These are phyloP conservation scores for Chrysophaeum taylorii DNA, from an alignment of 352 stramenopile species.

Conservation along the genomic window DNA sequence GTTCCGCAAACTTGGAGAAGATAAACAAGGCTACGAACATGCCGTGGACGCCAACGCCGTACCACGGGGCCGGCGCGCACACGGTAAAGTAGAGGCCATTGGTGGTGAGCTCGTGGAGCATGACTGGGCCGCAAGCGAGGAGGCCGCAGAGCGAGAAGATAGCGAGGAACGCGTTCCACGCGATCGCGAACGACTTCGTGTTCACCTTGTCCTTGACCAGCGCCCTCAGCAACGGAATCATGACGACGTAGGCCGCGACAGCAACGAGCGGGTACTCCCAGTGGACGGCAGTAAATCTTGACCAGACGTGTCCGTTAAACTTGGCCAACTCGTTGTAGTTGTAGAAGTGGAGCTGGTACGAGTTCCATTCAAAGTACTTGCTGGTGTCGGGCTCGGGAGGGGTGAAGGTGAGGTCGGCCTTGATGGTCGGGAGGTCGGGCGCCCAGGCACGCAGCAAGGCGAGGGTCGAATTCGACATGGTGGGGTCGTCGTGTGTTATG, in stretches of 20 bases:
- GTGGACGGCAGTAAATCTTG: background rate
- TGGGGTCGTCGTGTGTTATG: no score
- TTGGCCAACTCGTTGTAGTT: background rate
- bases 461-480: no score
- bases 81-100: constrained; percentile 60
- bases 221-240: constrained; percentile 61
- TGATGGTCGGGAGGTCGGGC: no score
- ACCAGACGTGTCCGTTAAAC: constrained; percentile 10
- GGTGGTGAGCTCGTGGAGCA: constrained; percentile 62
- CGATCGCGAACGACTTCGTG: constrained; percentile 49
- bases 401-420: no score
- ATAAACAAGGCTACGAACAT: constrained; percentile 31
- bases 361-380: no score
- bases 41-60: constrained; percentile 16
- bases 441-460: no score
- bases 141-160: constrained; percentile 65
- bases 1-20: constrained; percentile 15
- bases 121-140: constrained; percentile 57
- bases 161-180: constrained; percentile 63
- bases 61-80: constrained; percentile 22
- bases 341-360: constrained; percentile 9
- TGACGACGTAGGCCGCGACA: constrained; percentile 47
- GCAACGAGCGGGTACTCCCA: background rate
- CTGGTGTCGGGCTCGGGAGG: no score
- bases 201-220: constrained; percentile 65